Percentiles rank a stretch among this genome's conserved stretches.
phyloP scores from a whole-genome alignment of 305 asterid species.

The Stenogyne calaminthoides region DNA sequence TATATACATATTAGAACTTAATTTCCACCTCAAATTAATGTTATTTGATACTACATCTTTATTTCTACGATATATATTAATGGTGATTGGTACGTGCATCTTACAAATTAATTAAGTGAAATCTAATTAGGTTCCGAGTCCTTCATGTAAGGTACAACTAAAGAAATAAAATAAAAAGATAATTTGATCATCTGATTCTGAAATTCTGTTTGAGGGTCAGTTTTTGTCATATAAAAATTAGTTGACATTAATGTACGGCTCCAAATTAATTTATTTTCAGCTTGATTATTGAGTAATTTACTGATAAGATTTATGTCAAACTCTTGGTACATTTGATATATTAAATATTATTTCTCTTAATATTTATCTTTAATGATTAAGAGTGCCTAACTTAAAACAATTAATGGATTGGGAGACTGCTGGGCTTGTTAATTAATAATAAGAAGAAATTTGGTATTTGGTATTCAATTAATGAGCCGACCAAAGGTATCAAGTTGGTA shows the following conservation, averaged over 20 bases:
- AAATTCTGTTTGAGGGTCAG: too few species aligned
- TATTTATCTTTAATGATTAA: too few species aligned
- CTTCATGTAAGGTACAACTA: too few species aligned
- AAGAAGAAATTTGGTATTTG: conserved; percentile 1
- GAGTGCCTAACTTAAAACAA: neutral
- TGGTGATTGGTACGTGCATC: too few species aligned
- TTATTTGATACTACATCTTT: too few species aligned
- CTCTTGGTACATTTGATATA: neutral
- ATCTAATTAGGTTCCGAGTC: too few species aligned
- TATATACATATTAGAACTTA: too few species aligned
- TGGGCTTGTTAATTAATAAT: neutral
- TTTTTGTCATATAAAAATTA: neutral
- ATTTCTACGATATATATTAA: too few species aligned
- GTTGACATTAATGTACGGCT: neutral
- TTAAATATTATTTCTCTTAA: neutral
- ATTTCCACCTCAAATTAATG: too few species aligned
- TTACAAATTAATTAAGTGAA: too few species aligned
- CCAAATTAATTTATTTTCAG: neutral
- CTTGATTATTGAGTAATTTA: neutral
- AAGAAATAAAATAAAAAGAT: too few species aligned
- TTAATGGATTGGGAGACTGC: neutral
- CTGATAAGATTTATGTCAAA: neutral
- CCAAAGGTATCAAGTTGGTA: neutral
- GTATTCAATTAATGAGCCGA: neutral
- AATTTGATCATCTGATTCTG: too few species aligned